Percentiles rank a stretch among this genome's conserved stretches.
phyloP scores from a whole-genome alignment of 176 grass and related monocot species.

The Microstegium vimineum region DNA sequence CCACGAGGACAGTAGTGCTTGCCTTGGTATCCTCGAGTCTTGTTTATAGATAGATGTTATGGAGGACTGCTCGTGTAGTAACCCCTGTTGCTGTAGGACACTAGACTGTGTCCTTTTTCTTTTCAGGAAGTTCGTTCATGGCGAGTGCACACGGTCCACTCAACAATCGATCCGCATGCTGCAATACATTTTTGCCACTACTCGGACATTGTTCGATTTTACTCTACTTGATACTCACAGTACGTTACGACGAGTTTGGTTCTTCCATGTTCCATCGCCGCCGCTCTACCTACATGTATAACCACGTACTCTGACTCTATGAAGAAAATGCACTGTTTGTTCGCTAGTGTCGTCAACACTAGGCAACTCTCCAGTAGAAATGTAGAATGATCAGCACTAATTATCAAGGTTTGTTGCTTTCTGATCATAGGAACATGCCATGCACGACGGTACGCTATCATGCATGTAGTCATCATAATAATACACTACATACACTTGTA shows the following conservation, averaged over 20 bases:
- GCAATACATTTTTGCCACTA: too few species aligned
- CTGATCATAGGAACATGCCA: background rate
- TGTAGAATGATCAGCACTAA: background rate
- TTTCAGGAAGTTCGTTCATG: background rate
- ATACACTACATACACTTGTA: too few species aligned
- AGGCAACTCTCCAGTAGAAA: background rate
- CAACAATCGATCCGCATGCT: background rate
- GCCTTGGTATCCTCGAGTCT: background rate
- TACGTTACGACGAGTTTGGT: too few species aligned
- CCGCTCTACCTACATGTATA: background rate
- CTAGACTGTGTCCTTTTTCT: background rate
- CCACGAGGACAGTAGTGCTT: constrained; percentile 4
- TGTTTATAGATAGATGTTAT: background rate
- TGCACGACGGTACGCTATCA: too few species aligned
- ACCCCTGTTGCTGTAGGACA: background rate
- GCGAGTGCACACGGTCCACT: background rate
- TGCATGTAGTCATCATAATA: too few species aligned
- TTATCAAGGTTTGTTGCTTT: background rate
- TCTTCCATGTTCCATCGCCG: background rate
- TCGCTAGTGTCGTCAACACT: background rate
- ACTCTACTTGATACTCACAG: too few species aligned
- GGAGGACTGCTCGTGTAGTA: background rate
- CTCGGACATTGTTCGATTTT: background rate
- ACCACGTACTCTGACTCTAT: background rate
- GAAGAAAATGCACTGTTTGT: background rate